phyloP scores from a whole-genome alignment of 2,329 filamentous ascomycete species.

The Pseudogymnoascus sp. region DNA sequence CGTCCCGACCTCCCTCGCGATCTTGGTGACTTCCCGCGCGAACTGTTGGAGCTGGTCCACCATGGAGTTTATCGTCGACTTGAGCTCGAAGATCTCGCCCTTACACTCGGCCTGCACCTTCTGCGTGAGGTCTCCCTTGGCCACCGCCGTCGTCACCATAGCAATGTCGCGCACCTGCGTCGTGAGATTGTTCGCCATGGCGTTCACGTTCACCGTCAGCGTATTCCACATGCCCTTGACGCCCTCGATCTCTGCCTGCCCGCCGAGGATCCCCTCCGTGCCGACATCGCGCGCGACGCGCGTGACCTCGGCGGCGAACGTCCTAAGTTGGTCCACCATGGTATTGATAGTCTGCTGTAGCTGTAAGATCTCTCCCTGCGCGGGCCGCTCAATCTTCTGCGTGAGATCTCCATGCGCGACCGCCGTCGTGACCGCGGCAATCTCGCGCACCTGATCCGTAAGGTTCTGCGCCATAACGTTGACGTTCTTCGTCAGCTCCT shows the following conservation, averaged over 20 bases:
- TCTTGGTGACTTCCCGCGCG: slow-evolving; percentile 91
- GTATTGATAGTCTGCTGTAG: slow-evolving; percentile 82
- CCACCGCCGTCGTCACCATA: slow-evolving; percentile 63
- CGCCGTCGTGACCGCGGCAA: slow-evolving; percentile 74
- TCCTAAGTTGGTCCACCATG: slow-evolving; percentile 79
- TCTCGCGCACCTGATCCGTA: slow-evolving; percentile 77
- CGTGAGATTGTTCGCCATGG: slow-evolving; percentile 80
- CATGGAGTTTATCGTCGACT: slow-evolving; percentile 99
- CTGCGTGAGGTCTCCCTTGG: slow-evolving; percentile 84
- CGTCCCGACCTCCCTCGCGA: slow-evolving; percentile 92
- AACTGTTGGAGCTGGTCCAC: slow-evolving; percentile 96
- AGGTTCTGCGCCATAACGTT: slow-evolving; percentile 80
- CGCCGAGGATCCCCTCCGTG: slow-evolving; percentile 73
- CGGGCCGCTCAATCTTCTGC: slow-evolving; percentile 74
- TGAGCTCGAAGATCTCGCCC: slow-evolving; percentile 88
- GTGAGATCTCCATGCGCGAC: slow-evolving; percentile 76
- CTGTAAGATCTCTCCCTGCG: slow-evolving; percentile 73
- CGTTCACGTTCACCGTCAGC: slow-evolving; percentile 76
- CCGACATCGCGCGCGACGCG: slow-evolving; percentile 76
- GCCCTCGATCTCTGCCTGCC: slow-evolving; percentile 73
- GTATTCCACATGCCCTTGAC: slow-evolving; percentile 88
- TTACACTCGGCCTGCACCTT: slow-evolving; percentile 90
- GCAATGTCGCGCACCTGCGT: slow-evolving; percentile 94
- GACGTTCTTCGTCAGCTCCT: slow-evolving; percentile 86
- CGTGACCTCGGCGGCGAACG: slow-evolving; percentile 76